Conservation (phyloP, 2,329 filamentous ascomycete species). For the Pseudogymnoascus sp. region DNA sequence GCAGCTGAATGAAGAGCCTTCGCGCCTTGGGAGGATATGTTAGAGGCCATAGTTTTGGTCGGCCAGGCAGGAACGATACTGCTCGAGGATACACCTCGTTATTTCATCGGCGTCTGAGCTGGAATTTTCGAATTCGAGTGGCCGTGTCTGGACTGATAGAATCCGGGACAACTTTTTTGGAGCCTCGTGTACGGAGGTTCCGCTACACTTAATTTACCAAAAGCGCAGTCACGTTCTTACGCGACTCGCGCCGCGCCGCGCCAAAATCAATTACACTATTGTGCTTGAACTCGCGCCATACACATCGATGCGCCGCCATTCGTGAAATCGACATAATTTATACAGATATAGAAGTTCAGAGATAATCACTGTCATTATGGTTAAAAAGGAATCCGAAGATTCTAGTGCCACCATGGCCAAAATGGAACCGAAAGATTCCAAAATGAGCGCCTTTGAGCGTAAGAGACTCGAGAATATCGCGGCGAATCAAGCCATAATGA, state of each 20-base stretch:
- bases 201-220: neutral
- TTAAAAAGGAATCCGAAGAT: neutral
- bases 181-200: neutral
- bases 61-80: neutral
- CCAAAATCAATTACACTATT: neutral
- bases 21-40: slow-evolving; percentile 12
- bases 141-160: neutral
- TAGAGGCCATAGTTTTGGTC: slow-evolving; percentile 13
- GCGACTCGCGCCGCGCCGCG: neutral
- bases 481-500: slow-evolving; percentile 72
- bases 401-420: slow-evolving; percentile 35
- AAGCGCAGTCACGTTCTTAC: neutral
- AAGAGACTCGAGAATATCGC: slow-evolving; percentile 79
- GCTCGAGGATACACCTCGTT: neutral
- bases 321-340: neutral
- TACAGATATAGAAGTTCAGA: neutral
- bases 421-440: slow-evolving; percentile 35
- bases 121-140: neutral
- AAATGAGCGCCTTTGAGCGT: slow-evolving; percentile 78
- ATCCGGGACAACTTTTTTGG: slow-evolving; percentile 4
- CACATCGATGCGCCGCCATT: neutral
- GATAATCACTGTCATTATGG: neutral
- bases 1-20: slow-evolving; percentile 19
- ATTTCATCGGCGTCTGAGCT: neutral
- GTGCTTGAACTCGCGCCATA: neutral